Evolutionary conservation across 148 eudicot species (phyloP).

Genomic region (Pouteria glomerata): DNA sequence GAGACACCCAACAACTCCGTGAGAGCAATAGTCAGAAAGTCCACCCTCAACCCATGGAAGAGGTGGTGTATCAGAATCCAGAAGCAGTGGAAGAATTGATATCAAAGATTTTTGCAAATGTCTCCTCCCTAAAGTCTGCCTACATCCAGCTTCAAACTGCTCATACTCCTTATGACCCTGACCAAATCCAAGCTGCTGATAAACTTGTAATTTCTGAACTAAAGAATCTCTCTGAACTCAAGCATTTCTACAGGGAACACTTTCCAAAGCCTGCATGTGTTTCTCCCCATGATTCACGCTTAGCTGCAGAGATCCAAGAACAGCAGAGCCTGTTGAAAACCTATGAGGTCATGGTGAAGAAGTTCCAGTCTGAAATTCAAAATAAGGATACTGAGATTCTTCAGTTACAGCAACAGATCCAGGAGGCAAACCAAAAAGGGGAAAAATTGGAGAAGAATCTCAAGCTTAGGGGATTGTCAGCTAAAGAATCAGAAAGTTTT

Average conservation of each 20-base stretch:
- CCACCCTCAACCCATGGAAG: conserved; percentile 99
- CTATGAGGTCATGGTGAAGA: conserved; percentile 95
- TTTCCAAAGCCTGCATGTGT: conserved; percentile 71
- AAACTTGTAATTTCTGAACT: conserved; percentile 90
- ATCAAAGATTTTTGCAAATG: conserved; percentile 61
- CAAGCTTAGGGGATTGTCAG: conserved; percentile 82
- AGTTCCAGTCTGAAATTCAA: conserved; percentile 90
- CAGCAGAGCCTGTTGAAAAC: conserved; percentile 93
- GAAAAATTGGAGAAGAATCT: conserved; percentile 85
- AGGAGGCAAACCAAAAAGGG: conserved; percentile 75
- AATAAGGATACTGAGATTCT: conserved; percentile 85
- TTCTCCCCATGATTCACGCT: conserved; percentile 88
- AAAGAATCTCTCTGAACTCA: conserved; percentile 80
- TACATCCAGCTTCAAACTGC: conserved; percentile 92
- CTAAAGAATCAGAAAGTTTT: conserved; percentile 56
- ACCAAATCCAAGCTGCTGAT: conserved; percentile 91
- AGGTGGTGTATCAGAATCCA: conserved; percentile 59
- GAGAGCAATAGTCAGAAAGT: conserved; percentile 96
- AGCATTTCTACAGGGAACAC: conserved; percentile 89
- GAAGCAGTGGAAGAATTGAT: conserved; percentile 85
- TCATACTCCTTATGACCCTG: conserved; percentile 97
- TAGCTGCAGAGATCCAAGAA: conserved; percentile 98
- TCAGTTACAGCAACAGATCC: conserved; percentile 79
- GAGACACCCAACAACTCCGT: conserved; percentile 72
- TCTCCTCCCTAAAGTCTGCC: conserved; percentile 82